Evolutionary conservation across 1,284 basidiomycete genomes (phyloP).

Genomic region (Stygiomarasmius scandens): DNA sequence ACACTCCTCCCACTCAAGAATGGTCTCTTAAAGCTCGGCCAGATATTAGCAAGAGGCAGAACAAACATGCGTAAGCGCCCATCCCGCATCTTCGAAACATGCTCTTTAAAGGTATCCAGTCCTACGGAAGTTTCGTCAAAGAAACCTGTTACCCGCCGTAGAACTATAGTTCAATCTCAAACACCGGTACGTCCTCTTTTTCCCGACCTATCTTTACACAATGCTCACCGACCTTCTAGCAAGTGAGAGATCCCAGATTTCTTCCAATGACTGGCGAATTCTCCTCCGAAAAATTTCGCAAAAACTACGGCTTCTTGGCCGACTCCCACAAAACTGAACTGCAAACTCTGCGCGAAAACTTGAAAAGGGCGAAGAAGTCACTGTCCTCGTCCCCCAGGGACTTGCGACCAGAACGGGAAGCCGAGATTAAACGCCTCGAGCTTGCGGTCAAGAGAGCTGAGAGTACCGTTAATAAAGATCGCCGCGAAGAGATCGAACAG

Average conservation of each 20-base stretch:
- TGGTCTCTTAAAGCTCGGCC: constrained; percentile 42
- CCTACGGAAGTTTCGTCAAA: constrained; percentile 88
- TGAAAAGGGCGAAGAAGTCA: constrained; percentile 72
- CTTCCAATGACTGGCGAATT: constrained; percentile 75
- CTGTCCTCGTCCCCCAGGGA: constrained; percentile 67
- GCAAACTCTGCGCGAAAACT: constrained; percentile 61
- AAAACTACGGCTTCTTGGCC: constrained; percentile 81
- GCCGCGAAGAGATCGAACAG: constrained; percentile 69
- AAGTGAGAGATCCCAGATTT: constrained; percentile 90
- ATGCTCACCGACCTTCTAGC: constrained; percentile 40
- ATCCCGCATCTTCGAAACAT: neutral
- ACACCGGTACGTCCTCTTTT: constrained; percentile 59
- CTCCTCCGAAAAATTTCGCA: constrained; percentile 68
- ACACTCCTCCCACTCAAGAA: constrained; percentile 34
- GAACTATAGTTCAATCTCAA: constrained; percentile 76
- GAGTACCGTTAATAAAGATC: constrained; percentile 77
- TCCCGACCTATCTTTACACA: constrained; percentile 1
- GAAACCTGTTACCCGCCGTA: constrained; percentile 78
- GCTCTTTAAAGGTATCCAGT: constrained; percentile 40
- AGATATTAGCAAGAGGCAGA: constrained; percentile 63
- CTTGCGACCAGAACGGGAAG: constrained; percentile 64
- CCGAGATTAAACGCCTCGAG: constrained; percentile 79
- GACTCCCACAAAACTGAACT: constrained; percentile 74
- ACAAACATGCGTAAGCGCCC: constrained; percentile 87
- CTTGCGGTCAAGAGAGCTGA: constrained; percentile 76